Evolutionary conservation across 2,329 filamentous ascomycete species (phyloP).

Genomic region (Sporothrix globosa): DNA sequence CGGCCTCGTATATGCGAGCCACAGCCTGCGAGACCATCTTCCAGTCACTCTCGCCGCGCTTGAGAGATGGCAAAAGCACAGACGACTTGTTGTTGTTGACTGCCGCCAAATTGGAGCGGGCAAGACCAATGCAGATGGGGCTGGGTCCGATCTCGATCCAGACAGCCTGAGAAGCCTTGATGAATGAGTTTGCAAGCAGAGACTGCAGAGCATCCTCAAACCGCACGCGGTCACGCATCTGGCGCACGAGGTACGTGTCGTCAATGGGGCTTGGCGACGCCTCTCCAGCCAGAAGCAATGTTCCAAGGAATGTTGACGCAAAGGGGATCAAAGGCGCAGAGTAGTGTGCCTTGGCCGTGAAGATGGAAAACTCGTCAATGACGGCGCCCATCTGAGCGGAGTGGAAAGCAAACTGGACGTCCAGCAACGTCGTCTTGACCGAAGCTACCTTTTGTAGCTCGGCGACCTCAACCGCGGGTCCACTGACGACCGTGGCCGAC

Average conservation of each 20-base stretch:
- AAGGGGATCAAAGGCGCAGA: constrained; percentile 58
- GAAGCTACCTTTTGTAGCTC: constrained; percentile 41
- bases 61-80: constrained; percentile 57
- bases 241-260: constrained; percentile 58
- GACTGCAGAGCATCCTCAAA: constrained; percentile 66
- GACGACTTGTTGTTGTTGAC: constrained; percentile 58
- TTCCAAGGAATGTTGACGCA: constrained; percentile 69
- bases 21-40: constrained; percentile 56
- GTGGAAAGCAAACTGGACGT: constrained; percentile 59
- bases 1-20: constrained; percentile 44
- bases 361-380: constrained; percentile 60
- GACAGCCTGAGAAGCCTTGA: constrained; percentile 58
- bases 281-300: constrained; percentile 56
- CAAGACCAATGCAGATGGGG: constrained; percentile 68
- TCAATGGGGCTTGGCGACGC: constrained; percentile 41
- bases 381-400: constrained; percentile 59
- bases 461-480: constrained; percentile 50
- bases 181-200: constrained; percentile 57
- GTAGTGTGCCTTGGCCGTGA: constrained; percentile 45
- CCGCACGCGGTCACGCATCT: constrained; percentile 59
- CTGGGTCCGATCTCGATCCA: constrained; percentile 76
- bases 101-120: constrained; percentile 58
- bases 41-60: constrained; percentile 65
- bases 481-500: constrained; percentile 71
- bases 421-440: constrained; percentile 51